Evolutionary conservation across 345 rosid species (phyloP).

Genomic region (Linum tenue): DNA sequence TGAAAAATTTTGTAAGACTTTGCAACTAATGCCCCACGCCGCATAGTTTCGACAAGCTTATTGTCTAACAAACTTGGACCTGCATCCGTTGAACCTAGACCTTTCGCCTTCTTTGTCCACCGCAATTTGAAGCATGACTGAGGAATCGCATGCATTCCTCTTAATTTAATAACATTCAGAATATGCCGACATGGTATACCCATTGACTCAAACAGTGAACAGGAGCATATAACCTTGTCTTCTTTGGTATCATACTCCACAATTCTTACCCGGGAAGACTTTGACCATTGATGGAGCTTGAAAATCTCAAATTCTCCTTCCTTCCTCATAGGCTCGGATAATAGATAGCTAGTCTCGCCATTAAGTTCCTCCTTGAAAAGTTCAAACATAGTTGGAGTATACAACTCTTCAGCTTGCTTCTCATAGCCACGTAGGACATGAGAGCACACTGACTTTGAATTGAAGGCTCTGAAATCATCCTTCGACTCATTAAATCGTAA

Average conservation of each 20-base stretch:
- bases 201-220: not conserved
- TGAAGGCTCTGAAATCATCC: not conserved
- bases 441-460: not conserved
- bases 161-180: not conserved
- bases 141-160: not conserved
- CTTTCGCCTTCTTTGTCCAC: not conserved
- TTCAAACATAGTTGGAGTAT: not conserved
- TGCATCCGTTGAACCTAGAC: not conserved
- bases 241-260: not conserved
- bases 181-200: not conserved
- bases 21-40: not conserved
- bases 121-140: not conserved
- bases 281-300: not conserved
- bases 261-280: not conserved
- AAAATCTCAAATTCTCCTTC: not conserved
- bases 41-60: not conserved
- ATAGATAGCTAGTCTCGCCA: not conserved
- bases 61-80: not conserved
- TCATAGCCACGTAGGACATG: not conserved
- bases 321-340: not conserved
- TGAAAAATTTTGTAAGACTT: no score
- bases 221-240: not conserved
- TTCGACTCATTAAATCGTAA: not conserved
- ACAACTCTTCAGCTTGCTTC: not conserved
- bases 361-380: not conserved